Base-by-base conservation (phyloP, 768 basidiomycete species). In the Mycena maculata region DNA sequence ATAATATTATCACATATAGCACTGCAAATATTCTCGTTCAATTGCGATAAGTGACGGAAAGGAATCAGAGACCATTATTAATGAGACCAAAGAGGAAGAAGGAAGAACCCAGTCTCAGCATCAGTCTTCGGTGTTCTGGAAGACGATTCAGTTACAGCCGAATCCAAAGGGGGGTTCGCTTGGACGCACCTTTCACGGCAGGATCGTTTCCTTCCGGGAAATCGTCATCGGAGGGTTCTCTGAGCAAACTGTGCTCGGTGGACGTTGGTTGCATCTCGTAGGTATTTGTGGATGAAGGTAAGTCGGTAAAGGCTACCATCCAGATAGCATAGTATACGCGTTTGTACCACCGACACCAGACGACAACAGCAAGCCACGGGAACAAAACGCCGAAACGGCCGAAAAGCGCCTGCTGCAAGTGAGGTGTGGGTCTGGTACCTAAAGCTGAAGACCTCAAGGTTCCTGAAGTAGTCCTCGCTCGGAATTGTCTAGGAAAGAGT, bases 1-100 rank as follows among this genome's bases (percentile, higher is more conserved):
- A 97, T 22, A 99, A 87, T 67, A 99, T 98, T 67, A 99, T 92
- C 39, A 99, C 97, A 79, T 99, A 98, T 62, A 97, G 84, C 6
- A 98, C 95, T 95, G 68, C 36, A 38, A 68, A 48, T 27, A 55
- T 58, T 20, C 31, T n/a, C n/a, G n/a, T n/a, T n/a, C n/a, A 12
- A 20, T 5, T 22, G 47, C 58, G 38, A 60, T n/a, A 31, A n/a
- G 28, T 15, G 28, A 31, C 8, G 52, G 25, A 36, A 63, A 38
- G 15, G 30, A 20, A 12, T 33, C 63, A 63, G 76, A 25, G 27
- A 92, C 95, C 94, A 73, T 98, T 97, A 76, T 98, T 98, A 63
- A 96, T 91, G 25, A 96, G 85, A 7, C 96, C 96, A 72, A 97
- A 97, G 41, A 95, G 81, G 78, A 96, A 95, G 84, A 97, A 98